Percentiles rank a stretch among this genome's conserved stretches.
phyloP scores from a whole-genome alignment of 2,329 filamentous ascomycete species.

The Chalara sp. region DNA sequence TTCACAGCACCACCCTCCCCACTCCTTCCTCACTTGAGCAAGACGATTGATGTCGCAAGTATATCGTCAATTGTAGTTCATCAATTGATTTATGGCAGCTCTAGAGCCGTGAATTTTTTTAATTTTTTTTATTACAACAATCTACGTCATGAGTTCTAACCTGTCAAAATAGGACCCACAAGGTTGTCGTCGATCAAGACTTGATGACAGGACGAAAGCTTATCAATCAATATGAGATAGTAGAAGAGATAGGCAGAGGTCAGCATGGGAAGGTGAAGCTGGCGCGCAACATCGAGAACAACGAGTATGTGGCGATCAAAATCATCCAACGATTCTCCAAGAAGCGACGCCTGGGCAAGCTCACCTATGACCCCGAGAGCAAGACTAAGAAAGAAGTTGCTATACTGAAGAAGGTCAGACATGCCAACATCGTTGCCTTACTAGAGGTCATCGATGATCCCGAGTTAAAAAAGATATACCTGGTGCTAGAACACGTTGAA shows the following conservation, averaged over 20 bases:
- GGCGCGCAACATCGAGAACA: constrained; percentile 70
- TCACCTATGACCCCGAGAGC: constrained; percentile 61
- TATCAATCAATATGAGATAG: constrained; percentile 96
- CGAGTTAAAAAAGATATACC: constrained; percentile 96
- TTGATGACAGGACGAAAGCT: constrained; percentile 84
- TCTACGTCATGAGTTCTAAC: constrained; percentile 12
- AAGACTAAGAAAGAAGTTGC: constrained; percentile 95
- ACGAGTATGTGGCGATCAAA: constrained; percentile 89
- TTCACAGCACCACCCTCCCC: neutral
- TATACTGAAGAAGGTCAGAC: constrained; percentile 95
- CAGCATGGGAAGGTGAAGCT: constrained; percentile 98
- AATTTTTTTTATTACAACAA: neutral
- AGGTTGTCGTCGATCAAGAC: constrained; percentile 85
- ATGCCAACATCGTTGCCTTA: constrained; percentile 92
- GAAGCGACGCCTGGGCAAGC: constrained; percentile 81
- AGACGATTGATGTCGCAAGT: neutral
- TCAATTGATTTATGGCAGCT: neutral
- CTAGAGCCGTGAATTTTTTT: neutral
- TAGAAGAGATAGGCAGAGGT: constrained; percentile 91
- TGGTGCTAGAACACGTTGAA: constrained; percentile 92
- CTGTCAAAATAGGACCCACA: constrained; percentile 60
- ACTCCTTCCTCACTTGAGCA: neutral
- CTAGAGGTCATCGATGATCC: constrained; percentile 98
- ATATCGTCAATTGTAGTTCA: neutral
- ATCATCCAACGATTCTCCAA: constrained; percentile 96